Evolutionary conservation across 768 basidiomycete species (phyloP), one percentile per base, ranked within the genome.

Genomic region (Tulasnella sp.): DNA sequence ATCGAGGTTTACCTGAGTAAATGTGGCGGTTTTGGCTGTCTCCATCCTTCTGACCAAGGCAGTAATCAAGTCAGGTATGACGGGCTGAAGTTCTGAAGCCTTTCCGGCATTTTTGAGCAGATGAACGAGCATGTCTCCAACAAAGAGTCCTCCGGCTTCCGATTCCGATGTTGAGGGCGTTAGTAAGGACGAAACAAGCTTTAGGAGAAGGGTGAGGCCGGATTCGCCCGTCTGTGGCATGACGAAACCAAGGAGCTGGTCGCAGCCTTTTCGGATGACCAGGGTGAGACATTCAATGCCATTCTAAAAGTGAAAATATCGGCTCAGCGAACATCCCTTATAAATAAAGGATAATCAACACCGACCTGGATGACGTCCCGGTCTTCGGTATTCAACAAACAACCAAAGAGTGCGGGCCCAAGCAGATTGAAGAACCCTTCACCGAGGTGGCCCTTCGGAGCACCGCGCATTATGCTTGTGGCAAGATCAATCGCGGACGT

Each of bases 41-140:
- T 84, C 83, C 86, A 99, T 91, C 1, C 95, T 86, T 9, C 81
- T 81, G 0, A 93, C 84, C 86, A 99, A 89, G 1, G 93, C 94
- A 71, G 88, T 88, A 59, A 98, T 82, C 17, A 99, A 84, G 75
- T 94, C 89, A 1, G 94, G 93, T 19, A 98, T 85, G 6, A 95
- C 92, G 1, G 95, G 89, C 0, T 91, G 83, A 22, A 98, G 86
- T 39, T 71, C 47, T 26, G 32, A 19, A 1, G 88, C 82, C 14
- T 89, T 87, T 14, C 93, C 93, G 0, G 92, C 91, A 74, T 87
- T 88, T 32, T 96, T 86, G 65, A 99, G 83, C 32, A 98, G 83
- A 76, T 98, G 95, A 75, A 98, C 92, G 78, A 99, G 91, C 52
- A 99, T 83, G 77, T 98, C 96, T 22, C 97, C 97, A 63, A 98